A percentile compares a stretch with the other conserved stretches of the same genome.
phyloP scores from a whole-genome alignment of 2,329 filamentous ascomycete species.

The Coniella lustricola region DNA sequence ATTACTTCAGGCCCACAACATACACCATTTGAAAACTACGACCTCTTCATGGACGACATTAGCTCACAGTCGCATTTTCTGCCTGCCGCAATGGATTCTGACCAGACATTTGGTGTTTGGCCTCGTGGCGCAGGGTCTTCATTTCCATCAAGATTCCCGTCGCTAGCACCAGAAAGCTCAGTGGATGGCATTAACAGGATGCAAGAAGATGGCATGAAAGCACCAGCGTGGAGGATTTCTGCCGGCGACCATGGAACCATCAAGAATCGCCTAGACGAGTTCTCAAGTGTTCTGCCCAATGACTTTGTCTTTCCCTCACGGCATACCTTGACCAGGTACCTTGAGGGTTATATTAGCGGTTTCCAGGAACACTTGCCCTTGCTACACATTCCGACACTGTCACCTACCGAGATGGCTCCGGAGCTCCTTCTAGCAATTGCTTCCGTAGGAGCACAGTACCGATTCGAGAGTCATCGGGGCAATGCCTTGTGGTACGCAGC shows the following conservation, averaged over 20 bases:
- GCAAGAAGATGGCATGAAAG: conserved; percentile 35
- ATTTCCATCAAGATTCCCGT: conserved; percentile 48
- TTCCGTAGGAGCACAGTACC: conserved; percentile 61
- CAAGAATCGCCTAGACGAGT: conserved; percentile 53
- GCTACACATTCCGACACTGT: conserved; percentile 61
- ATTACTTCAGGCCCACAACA: conserved; percentile 18
- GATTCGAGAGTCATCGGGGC: conserved; percentile 52
- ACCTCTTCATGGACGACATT: conserved; percentile 53
- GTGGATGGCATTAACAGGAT: conserved; percentile 28
- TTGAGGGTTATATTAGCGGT: conserved; percentile 63
- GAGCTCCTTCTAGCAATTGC: conserved; percentile 62
- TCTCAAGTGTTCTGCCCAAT: conserved; percentile 50
- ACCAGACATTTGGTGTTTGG: conserved; percentile 47
- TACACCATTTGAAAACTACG: conserved; percentile 48
- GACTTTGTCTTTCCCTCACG: conserved; percentile 64
- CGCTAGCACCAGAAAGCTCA: conserved; percentile 43
- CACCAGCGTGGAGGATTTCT: conserved; percentile 40
- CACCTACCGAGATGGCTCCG: conserved; percentile 55
- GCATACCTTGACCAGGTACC: conserved; percentile 59
- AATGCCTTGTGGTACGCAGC: conserved; percentile 57
- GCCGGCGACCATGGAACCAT: conserved; percentile 48
- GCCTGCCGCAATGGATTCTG: conserved; percentile 31
- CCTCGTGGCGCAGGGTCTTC: conserved; percentile 38
- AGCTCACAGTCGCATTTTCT: conserved; percentile 47
- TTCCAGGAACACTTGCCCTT: conserved; percentile 56